Percentiles rank a stretch among this genome's conserved stretches.
Conservation (phyloP, 768 basidiomycete species). For the Leccinum uliginosum region DNA sequence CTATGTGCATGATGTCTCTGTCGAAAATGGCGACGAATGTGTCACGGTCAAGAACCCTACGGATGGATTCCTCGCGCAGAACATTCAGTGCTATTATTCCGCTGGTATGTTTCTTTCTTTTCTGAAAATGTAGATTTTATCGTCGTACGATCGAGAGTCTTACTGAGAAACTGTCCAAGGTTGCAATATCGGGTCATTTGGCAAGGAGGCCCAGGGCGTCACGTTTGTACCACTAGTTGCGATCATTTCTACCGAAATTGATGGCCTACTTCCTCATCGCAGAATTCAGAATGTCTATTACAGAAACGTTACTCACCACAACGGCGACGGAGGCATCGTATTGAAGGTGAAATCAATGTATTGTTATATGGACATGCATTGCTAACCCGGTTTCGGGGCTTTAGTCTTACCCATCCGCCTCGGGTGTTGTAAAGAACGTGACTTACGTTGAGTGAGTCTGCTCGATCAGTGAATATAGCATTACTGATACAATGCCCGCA, state of each 20-base stretch:
- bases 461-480: background rate
- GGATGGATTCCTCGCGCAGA: slow-evolving; percentile 12
- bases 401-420: slow-evolving; percentile 10
- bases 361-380: background rate
- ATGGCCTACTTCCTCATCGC: background rate
- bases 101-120: background rate
- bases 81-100: slow-evolving; percentile 12
- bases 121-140: background rate
- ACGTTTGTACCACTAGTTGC: background rate
- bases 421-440: slow-evolving; percentile 7
- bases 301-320: slow-evolving; percentile 1
- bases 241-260: background rate
- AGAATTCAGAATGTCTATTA: slow-evolving; percentile 11
- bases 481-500: background rate
- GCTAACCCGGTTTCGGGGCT: background rate
- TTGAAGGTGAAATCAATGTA: slow-evolving; percentile 6
- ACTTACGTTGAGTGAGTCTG: slow-evolving; percentile 11
- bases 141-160: background rate
- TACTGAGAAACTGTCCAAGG: slow-evolving; percentile 3
- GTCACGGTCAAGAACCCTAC: slow-evolving; percentile 33
- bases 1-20: slow-evolving; percentile 31
- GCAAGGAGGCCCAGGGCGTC: background rate
- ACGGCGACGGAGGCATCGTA: background rate
- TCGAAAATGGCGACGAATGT: slow-evolving; percentile 32
- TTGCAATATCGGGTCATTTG: slow-evolving; percentile 15